These are phyloP conservation scores for Laetiporus sulphureus DNA, from an alignment of 1,284 basidiomycete species.

Conservation along the genomic window DNA sequence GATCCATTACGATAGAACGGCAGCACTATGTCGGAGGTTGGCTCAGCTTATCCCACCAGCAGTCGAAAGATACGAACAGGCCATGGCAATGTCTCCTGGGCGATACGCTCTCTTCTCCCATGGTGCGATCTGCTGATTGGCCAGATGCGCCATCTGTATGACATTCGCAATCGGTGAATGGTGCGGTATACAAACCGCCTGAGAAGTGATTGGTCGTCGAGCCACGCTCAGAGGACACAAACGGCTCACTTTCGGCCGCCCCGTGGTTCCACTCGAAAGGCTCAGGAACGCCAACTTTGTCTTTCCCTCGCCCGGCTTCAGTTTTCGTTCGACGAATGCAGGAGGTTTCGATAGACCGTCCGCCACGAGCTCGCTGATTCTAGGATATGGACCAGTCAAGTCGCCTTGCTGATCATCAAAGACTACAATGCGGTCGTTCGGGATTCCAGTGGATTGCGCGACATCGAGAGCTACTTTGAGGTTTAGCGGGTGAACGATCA, in stretches of 20 bases:
- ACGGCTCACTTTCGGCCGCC: conserved; percentile 58
- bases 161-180: conserved; percentile 62
- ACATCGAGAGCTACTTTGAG: conserved; percentile 43
- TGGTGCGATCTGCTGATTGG: conserved; percentile 22
- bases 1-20: conserved; percentile 26
- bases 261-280: conserved; percentile 79
- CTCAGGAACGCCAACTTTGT: conserved; percentile 65
- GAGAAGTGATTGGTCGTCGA: no score
- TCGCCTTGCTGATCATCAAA: conserved; percentile 29
- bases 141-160: conserved; percentile 49
- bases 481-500: conserved; percentile 51
- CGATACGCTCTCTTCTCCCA: conserved; percentile 33
- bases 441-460: conserved; percentile 39
- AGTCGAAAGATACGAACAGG: conserved; percentile 27
- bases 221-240: no score
- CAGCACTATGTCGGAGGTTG: conserved; percentile 15
- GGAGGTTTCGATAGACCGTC: conserved; percentile 37
- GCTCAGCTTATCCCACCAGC: not conserved
- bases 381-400: conserved; percentile 14
- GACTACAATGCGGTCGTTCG: conserved; percentile 45
- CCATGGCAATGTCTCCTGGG: conserved; percentile 49
- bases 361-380: conserved; percentile 45
- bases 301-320: conserved; percentile 56
- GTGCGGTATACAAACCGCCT: conserved; percentile 72
- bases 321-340: conserved; percentile 39